These are phyloP conservation scores for Limonium bicolor DNA, from an alignment of 148 eudicot species.

Conservation along the genomic window DNA sequence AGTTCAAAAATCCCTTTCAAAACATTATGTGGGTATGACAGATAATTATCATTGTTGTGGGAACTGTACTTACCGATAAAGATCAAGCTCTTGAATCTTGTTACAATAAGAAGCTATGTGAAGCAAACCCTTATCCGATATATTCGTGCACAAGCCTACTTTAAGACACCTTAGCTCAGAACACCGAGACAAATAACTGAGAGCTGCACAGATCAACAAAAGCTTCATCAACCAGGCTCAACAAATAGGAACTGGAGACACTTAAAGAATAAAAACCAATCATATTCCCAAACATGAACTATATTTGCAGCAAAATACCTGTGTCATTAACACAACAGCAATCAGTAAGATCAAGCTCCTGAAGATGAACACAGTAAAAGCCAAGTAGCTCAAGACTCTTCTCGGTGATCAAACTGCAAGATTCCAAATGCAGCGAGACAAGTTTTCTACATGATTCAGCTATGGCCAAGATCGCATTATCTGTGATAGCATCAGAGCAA, in stretches of 20 bases:
- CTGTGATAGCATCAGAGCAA: constrained; percentile 52
- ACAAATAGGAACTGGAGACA: not conserved
- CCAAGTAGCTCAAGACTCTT: constrained; percentile 39
- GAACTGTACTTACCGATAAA: constrained; percentile 44
- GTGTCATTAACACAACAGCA: constrained; percentile 50
- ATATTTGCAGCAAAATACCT: too few species aligned
- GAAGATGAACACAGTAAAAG: constrained; percentile 27
- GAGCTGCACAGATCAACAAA: constrained; percentile 46
- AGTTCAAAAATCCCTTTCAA: too few species aligned
- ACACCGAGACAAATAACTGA: constrained; percentile 43
- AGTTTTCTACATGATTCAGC: constrained; percentile 35
- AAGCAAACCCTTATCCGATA: constrained; percentile 52
- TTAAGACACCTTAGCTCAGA: constrained; percentile 41
- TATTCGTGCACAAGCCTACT: constrained; percentile 49
- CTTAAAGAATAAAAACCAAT: too few species aligned
- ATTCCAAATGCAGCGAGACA: constrained; percentile 45
- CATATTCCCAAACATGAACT: too few species aligned
- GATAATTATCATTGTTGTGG: not conserved
- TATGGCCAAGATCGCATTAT: constrained; percentile 42
- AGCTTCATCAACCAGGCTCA: not conserved
- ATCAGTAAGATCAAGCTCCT: constrained; percentile 78
- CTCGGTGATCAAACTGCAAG: constrained; percentile 48
- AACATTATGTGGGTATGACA: too few species aligned
- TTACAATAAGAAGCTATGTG: constrained; percentile 46
- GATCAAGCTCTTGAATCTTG: constrained; percentile 51